Base-by-base conservation (phyloP, 2,329 filamentous ascomycete genomes). In the Fusarium tuaranense region DNA sequence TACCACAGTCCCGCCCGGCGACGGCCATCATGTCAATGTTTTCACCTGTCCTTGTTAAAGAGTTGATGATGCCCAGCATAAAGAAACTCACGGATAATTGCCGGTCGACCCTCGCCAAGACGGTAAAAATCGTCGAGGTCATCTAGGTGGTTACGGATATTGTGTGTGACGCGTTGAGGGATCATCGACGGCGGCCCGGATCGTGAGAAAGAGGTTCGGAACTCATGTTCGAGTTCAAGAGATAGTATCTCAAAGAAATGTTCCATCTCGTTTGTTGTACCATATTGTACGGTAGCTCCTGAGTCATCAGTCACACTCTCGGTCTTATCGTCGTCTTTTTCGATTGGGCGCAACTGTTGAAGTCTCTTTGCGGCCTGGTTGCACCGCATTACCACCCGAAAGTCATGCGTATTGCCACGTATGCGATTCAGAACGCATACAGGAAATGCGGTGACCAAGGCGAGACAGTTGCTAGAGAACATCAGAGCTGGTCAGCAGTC, bases 181-280 rank as follows among this genome's bases (percentile, higher is more conserved):
- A 63, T 62, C 68, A 74, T 51, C 7, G 78, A 76, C 1, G 74
- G 77, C 1, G 25, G 10, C 5, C 57, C 30, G 3, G 63, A 64
- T 38, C 30, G 68, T 46, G 65, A 67, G 1, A 9, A 20, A 51
- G 77, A 69, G 1, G 22, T 41, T 6, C 38, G 25, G 58, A 75
- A 80, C 53, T 81, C 78, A 4, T 41, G 64, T 39, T 80, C 77
- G 1, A 81, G 65, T 3, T 78, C 57, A 7, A 80, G 70, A 5
- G 78, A 78, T 18, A 80, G 75, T 5, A 78, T 58, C 46, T 81
- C 76, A 57, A 80, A 80, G 61, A 79, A 81, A 46, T 74, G 72
- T 3, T 78, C 73, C 2, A 78, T 65, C 1, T 62, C 48, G 4
- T 32, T 61, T 8, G 65, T 70, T 5, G 20, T 58, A 25, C 12